Evolutionary conservation across 139 green algal species (phyloP).

Genomic region (Dunaliella primolecta): DNA sequence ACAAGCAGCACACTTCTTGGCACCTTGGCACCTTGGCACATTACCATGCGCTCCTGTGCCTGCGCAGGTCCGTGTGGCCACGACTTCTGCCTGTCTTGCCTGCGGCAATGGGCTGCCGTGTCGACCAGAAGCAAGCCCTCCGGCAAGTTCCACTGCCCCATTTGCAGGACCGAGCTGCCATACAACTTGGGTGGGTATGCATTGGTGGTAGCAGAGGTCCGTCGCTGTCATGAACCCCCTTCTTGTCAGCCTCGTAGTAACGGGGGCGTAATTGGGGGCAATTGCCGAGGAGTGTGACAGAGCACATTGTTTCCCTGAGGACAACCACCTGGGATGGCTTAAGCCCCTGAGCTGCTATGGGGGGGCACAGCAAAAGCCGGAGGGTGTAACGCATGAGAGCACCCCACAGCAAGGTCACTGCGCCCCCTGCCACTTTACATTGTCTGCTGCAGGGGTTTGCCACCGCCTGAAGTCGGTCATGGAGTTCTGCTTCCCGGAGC

Average conservation of each 20-base stretch:
- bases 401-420: too few relatives aligned
- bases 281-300: background rate
- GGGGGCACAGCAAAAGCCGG: too few relatives aligned
- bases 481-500: background rate
- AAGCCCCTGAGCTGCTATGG: too few relatives aligned
- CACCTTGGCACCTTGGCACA: too few relatives aligned
- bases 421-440: background rate
- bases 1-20: background rate
- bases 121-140: background rate
- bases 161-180: background rate
- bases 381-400: too few relatives aligned
- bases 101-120: background rate
- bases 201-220: background rate
- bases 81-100: background rate
- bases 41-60: background rate
- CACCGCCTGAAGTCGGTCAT: background rate
- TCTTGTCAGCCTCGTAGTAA: background rate
- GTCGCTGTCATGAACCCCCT: background rate
- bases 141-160: background rate
- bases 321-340: too few relatives aligned
- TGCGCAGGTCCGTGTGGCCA: background rate
- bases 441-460: background rate
- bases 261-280: too few relatives aligned
- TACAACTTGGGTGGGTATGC: background rate
- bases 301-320: background rate